Evolutionary conservation across 225 moss, liverwort and hornwort genomes (phyloP), one percentile per base, ranked within the genome.

Genomic region (Polytrichum formosum): DNA sequence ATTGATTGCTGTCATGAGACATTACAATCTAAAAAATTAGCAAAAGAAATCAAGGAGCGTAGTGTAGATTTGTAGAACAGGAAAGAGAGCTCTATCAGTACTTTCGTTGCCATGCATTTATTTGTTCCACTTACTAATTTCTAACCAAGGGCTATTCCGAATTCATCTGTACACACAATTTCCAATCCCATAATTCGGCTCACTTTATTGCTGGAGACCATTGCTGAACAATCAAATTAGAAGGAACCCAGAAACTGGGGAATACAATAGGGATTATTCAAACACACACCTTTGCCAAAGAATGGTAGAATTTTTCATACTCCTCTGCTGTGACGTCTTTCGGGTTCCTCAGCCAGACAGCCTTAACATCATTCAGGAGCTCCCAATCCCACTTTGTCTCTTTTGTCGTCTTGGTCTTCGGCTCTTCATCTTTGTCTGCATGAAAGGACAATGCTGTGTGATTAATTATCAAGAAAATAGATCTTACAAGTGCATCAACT

Each of bases 301-400:
- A 91, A 64, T 88, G 89, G 56, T 97, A 97, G 63, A 97, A 97
- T 53, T 97, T 97, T 4, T 73, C 83, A 19, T 97, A 94, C 61
- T 97, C 97, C 28, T 94, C 97, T 21, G 77, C 90, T 23, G 92
- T 80, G 59, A 97, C 89, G 30, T 97, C 97, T 78, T 92, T 97
- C 0, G 94, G 73, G 64, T 86, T 92, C 60, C 97, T 85, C 69
- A 97, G 92, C 97, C 97, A 97, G 65, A 97, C 76, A 63, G 97
- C 97, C 77, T 94, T 97, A 5, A 92, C 83, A 23, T 92, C 90
- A 75, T 97, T 97, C 71, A 97, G 72, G 69, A 91, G 74, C 76
- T 97, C 97, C 97, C 97, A 97, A 27, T 97, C 92, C 78, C 86
- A 83, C 61, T 88, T 78, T 9, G 91, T 84, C 76, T 97, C 94